phyloP scores from a whole-genome alignment of 2,329 filamentous ascomycete genomes.

The Hypoxylon sp. region DNA sequence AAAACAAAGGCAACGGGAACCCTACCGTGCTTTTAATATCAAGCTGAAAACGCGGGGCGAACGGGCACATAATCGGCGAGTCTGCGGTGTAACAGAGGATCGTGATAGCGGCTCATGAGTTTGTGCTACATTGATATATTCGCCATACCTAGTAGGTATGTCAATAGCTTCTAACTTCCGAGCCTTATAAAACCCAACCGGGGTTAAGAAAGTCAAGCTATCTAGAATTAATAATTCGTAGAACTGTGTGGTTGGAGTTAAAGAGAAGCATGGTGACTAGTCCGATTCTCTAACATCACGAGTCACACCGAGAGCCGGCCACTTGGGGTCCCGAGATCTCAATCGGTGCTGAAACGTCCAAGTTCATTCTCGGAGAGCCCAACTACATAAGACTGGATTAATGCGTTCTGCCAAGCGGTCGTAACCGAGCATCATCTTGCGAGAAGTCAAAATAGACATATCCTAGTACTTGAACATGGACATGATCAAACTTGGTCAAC shows the following conservation, averaged over 20 bases:
- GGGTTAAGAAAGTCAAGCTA: background rate
- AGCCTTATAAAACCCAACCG: constrained; percentile 10
- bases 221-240: background rate
- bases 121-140: constrained; percentile 11
- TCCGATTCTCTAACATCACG: constrained; percentile 1
- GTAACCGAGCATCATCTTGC: constrained; percentile 8
- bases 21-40: background rate
- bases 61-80: constrained; percentile 10
- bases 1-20: background rate
- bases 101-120: constrained; percentile 27
- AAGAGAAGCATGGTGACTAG: background rate
- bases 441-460: constrained; percentile 8
- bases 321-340: constrained; percentile 19
- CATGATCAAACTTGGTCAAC: constrained; percentile 6
- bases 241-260: background rate
- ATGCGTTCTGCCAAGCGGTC: constrained; percentile 3
- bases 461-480: constrained; percentile 2
- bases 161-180: no score
- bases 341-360: constrained; percentile 24
- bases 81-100: constrained; percentile 28
- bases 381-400: constrained; percentile 15
- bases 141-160: background rate
- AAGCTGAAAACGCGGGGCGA: constrained; percentile 13
- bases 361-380: constrained; percentile 5
- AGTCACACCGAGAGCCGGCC: constrained; percentile 21